A percentile compares a stretch with the other conserved stretches of the same genome.
These are phyloP conservation scores for Micractinium conductrix DNA, from an alignment of 139 green algal genomes.

Conservation along the genomic window DNA sequence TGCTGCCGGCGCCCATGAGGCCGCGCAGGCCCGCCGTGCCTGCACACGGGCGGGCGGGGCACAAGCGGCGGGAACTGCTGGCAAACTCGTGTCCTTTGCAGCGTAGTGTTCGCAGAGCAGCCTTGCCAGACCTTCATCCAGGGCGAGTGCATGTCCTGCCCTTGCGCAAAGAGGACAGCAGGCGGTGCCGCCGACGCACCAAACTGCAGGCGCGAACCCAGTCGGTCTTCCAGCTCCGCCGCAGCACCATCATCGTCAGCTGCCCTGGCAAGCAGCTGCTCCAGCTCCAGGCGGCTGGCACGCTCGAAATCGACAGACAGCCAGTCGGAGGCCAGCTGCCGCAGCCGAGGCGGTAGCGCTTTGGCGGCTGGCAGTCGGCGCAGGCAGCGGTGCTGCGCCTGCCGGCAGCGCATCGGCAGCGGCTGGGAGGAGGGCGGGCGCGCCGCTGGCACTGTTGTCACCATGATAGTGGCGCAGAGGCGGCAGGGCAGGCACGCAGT, in stretches of 20 bases:
- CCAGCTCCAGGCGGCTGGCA: background rate
- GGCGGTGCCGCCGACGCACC: slow-evolving; percentile 40
- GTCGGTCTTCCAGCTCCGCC: slow-evolving; percentile 39
- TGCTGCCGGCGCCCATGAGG: slow-evolving; percentile 73
- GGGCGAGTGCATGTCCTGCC: background rate
- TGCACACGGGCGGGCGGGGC: slow-evolving; percentile 21
- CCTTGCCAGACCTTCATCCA: background rate
- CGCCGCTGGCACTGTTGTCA: no score
- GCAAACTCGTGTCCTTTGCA: no score
- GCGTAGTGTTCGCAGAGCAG: background rate
- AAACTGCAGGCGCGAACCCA: slow-evolving; percentile 66
- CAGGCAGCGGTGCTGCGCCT: background rate
- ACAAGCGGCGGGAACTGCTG: no score
- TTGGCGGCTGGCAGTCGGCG: background rate
- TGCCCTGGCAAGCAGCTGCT: background rate
- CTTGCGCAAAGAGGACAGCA: background rate
- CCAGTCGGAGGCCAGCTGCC: background rate
- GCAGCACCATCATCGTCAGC: no score
- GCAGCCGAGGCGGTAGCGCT: slow-evolving; percentile 1
- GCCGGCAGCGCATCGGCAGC: background rate
- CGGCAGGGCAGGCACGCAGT: no score
- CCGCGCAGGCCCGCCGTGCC: slow-evolving; percentile 80
- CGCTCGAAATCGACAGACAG: background rate
- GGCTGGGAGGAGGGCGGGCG: no score
- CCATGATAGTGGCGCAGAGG: no score